Percentiles rank a stretch among this genome's conserved stretches.
phyloP scores from a whole-genome alignment of 2,329 filamentous ascomycete species.

The Hymenotorrendiella dingleyae region DNA sequence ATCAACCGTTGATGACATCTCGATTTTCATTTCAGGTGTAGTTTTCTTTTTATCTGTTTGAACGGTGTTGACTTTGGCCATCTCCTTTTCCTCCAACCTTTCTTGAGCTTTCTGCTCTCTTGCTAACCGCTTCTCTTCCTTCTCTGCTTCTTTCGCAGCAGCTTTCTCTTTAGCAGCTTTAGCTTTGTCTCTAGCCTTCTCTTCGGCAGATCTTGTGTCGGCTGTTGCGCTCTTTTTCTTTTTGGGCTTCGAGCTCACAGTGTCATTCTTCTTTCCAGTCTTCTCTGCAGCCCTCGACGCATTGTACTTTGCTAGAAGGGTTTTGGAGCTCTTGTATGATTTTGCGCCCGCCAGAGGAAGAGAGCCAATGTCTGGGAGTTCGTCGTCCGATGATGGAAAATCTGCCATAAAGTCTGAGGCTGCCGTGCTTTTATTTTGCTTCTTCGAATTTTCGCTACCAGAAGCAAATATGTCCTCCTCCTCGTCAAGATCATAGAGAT shows the following conservation, averaged over 20 bases:
- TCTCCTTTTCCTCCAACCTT: conserved; percentile 57
- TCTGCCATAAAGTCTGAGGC: no score
- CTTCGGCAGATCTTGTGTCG: neutral
- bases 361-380: neutral
- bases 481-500: neutral
- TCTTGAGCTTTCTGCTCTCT: conserved; percentile 58
- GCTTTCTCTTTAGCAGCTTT: conserved; percentile 17
- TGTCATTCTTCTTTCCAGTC: neutral
- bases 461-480: neutral
- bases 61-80: conserved; percentile 68
- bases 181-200: conserved; percentile 13
- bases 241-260: neutral
- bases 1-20: conserved; percentile 55
- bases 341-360: neutral
- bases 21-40: conserved; percentile 70
- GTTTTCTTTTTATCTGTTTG: conserved; percentile 69
- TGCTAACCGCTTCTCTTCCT: conserved; percentile 49
- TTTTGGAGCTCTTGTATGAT: neutral
- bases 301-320: conserved; percentile 9
- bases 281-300: neutral
- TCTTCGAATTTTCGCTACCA: neutral
- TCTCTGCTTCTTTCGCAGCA: conserved; percentile 32
- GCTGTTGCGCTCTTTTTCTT: neutral
- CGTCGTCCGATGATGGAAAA: neutral
- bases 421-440: no score